These are phyloP conservation scores for Fusarium liriodendri DNA, from an alignment of 2,329 filamentous ascomycete genomes.

Conservation along the genomic window DNA sequence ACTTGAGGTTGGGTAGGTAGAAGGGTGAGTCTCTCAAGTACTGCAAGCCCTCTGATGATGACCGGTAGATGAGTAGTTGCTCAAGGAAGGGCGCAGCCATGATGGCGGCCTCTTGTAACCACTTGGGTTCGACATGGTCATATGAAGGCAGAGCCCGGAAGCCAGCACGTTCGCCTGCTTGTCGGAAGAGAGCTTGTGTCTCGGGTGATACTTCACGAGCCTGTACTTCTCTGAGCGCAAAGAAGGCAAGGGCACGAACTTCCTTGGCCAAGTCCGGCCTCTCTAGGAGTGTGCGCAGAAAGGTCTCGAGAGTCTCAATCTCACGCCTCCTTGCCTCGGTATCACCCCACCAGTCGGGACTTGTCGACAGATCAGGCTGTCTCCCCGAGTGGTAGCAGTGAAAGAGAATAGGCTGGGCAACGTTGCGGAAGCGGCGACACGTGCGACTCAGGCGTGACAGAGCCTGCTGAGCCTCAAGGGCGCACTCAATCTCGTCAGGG, in stretches of 20 bases:
- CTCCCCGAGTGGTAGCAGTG: slow-evolving; percentile 41
- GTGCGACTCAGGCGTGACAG: slow-evolving; percentile 43
- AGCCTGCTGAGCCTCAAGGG: slow-evolving; percentile 40
- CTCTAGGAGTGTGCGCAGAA: slow-evolving; percentile 40
- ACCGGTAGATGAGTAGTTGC: slow-evolving; percentile 42
- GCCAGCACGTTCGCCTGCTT: slow-evolving; percentile 40
- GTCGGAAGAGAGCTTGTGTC: slow-evolving; percentile 41
- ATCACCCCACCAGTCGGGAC: slow-evolving; percentile 26
- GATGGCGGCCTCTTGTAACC: slow-evolving; percentile 44
- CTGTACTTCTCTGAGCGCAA: slow-evolving; percentile 30
- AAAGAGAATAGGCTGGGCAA: slow-evolving; percentile 40
- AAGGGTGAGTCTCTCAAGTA: slow-evolving; percentile 43
- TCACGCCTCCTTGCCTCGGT: slow-evolving; percentile 22
- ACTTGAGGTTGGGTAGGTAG: slow-evolving; percentile 44
- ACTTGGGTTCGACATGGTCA: slow-evolving; percentile 41
- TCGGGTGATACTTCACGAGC: slow-evolving; percentile 18
- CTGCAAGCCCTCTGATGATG: slow-evolving; percentile 41
- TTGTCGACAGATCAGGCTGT: slow-evolving; percentile 24
- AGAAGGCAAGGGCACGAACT: slow-evolving; percentile 41
- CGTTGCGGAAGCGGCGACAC: slow-evolving; percentile 36
- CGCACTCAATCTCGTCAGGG: slow-evolving; percentile 33
- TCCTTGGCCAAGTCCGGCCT: slow-evolving; percentile 40
- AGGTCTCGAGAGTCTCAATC: slow-evolving; percentile 34
- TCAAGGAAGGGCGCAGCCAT: slow-evolving; percentile 43
- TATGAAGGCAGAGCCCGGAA: slow-evolving; percentile 41